A percentile compares a stretch with the other conserved stretches of the same genome.
These are phyloP conservation scores for Vachellia collinsii DNA, from an alignment of 306 rosid genomes.

Conservation along the genomic window DNA sequence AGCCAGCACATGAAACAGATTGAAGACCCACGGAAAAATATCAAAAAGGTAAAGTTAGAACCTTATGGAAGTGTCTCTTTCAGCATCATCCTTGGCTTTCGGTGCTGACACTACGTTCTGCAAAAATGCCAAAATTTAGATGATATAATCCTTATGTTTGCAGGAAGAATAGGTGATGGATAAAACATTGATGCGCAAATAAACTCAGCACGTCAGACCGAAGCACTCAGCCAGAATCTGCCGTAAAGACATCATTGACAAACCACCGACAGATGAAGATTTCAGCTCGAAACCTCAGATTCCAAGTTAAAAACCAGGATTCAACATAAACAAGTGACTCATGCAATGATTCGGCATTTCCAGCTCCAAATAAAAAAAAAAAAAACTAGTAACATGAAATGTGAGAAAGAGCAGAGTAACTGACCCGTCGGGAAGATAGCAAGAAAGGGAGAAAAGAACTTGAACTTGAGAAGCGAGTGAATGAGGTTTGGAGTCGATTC, in stretches of 20 bases:
- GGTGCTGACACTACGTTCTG: constrained; percentile 37
- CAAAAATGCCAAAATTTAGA: not conserved
- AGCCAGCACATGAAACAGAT: not conserved
- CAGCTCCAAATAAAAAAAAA: not conserved
- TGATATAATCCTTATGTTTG: not conserved
- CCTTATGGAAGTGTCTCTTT: constrained; percentile 23
- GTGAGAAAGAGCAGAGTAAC: not conserved
- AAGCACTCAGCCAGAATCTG: no score
- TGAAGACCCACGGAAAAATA: not conserved
- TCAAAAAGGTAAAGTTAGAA: not conserved
- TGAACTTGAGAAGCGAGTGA: constrained; percentile 7
- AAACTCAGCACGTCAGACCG: no score
- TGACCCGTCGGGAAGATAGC: constrained; percentile 8
- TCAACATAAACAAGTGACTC: not conserved
- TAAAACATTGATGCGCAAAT: not conserved
- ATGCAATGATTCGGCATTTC: not conserved
- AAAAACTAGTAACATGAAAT: not conserved
- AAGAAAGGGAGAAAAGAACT: not conserved
- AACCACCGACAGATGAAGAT: not conserved
- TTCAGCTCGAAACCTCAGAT: not conserved
- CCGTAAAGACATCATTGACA: no score
- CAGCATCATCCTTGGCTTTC: constrained; percentile 7
- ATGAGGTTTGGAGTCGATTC: constrained; percentile 1
- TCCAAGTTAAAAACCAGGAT: not conserved
- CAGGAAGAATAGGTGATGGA: not conserved